Evolutionary conservation across 192 early-diverging fungal genomes (phyloP).

Genomic region (Rhizoclosmatium sp.): DNA sequence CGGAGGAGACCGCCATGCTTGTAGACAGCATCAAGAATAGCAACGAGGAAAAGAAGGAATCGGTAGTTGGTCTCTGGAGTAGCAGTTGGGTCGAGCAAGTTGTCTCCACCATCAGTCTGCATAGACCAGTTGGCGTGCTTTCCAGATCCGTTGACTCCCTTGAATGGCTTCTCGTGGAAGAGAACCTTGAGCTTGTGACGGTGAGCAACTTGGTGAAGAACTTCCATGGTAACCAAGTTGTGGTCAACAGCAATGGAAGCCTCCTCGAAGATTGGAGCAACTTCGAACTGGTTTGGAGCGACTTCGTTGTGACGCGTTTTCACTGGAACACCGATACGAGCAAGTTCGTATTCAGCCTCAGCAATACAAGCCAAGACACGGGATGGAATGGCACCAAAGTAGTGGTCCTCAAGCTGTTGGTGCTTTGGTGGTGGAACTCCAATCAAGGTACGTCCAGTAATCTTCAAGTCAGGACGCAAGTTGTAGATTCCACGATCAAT

Average conservation of each 20-base stretch:
- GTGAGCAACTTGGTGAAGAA: constrained; percentile 96
- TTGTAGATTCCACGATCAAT: constrained; percentile 93
- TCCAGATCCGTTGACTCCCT: constrained; percentile 96
- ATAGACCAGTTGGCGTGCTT: constrained; percentile 99
- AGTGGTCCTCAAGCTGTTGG: constrained; percentile 99
- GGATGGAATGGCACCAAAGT: constrained; percentile 96
- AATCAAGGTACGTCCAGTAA: constrained; percentile 90
- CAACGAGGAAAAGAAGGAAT: constrained; percentile 94
- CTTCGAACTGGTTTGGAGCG: constrained; percentile 96
- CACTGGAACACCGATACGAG: constrained; percentile 92
- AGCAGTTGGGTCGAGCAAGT: constrained; percentile 93
- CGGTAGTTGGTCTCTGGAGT: constrained; percentile 98
- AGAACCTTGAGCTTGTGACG: constrained; percentile 93
- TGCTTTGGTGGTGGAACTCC: constrained; percentile 94
- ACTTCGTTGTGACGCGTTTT: constrained; percentile 99
- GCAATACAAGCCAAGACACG: constrained; percentile 90
- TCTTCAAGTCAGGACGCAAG: constrained; percentile 95
- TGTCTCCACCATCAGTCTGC: constrained; percentile 93
- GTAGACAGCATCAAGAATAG: constrained; percentile 88
- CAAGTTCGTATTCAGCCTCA: constrained; percentile 93
- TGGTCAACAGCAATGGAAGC: constrained; percentile 95
- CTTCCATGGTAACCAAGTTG: constrained; percentile 97
- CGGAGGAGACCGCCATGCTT: constrained; percentile 91
- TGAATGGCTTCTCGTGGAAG: constrained; percentile 99
- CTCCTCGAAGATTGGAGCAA: constrained; percentile 98